Evolutionary conservation across 2,329 filamentous ascomycete genomes (phyloP).

Genomic region (Paraphaeosphaeria sporulosa): DNA sequence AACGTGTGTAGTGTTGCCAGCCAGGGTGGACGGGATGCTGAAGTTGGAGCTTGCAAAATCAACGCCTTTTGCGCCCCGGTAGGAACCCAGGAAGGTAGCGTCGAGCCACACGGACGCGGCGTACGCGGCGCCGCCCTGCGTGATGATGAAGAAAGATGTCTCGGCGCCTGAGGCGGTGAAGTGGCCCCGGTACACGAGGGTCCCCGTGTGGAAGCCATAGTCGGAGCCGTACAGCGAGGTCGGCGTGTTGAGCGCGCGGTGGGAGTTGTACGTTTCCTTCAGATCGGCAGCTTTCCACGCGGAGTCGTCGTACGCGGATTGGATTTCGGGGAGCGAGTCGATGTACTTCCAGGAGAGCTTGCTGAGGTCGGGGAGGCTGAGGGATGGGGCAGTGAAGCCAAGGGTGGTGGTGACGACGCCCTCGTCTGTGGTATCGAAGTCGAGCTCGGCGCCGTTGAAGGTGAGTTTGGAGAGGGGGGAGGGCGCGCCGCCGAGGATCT

Average conservation of each 20-base stretch:
- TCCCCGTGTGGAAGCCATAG: slow-evolving; percentile 76
- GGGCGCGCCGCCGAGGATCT: slow-evolving; percentile 71
- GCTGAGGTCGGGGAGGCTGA: slow-evolving; percentile 66
- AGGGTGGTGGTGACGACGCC: slow-evolving; percentile 62
- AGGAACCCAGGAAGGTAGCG: slow-evolving; percentile 69
- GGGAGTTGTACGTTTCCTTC: slow-evolving; percentile 67
- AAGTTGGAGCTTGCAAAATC: slow-evolving; percentile 64
- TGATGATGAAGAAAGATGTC: slow-evolving; percentile 62
- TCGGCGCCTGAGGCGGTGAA: slow-evolving; percentile 72
- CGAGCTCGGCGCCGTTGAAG: slow-evolving; percentile 64
- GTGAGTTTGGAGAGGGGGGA: slow-evolving; percentile 61
- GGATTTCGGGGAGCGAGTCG: slow-evolving; percentile 75
- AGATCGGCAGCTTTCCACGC: slow-evolving; percentile 69
- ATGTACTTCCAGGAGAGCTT: slow-evolving; percentile 72
- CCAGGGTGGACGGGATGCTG: slow-evolving; percentile 59
- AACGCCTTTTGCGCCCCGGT: slow-evolving; percentile 62
- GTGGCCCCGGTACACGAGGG: slow-evolving; percentile 72
- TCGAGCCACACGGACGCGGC: slow-evolving; percentile 74
- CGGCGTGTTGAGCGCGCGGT: slow-evolving; percentile 65
- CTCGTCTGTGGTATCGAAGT: slow-evolving; percentile 50
- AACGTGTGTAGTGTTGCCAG: slow-evolving; percentile 62
- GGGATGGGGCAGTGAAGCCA: slow-evolving; percentile 57
- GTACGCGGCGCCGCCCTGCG: slow-evolving; percentile 73
- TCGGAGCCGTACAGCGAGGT: slow-evolving; percentile 71
- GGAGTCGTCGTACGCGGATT: slow-evolving; percentile 70